Conservation (phyloP, 164 flowering plant genomes). For the Vitis amurensis region DNA sequence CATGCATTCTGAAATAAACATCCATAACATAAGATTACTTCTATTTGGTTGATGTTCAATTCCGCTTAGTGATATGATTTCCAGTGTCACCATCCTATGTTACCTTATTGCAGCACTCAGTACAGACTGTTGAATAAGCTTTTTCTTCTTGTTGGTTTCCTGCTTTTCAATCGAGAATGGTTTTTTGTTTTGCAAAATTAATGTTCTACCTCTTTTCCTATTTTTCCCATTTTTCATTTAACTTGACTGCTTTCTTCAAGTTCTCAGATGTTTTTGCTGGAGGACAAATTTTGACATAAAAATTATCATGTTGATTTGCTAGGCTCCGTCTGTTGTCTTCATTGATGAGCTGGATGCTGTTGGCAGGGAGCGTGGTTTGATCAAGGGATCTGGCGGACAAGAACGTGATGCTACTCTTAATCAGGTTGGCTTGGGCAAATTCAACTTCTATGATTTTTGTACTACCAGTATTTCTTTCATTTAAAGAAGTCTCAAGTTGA, state of each 20-base stretch:
- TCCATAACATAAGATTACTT: neutral
- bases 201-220: no score
- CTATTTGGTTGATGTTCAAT: neutral
- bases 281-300: neutral
- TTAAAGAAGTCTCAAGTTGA: neutral
- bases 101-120: no score
- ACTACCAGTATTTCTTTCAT: neutral
- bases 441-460: neutral
- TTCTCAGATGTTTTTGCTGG: neutral
- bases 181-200: no score
- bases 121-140: no score
- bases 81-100: no score
- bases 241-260: no score
- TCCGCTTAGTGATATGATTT: neutral
- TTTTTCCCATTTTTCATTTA: neutral
- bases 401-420: conserved; percentile 99
- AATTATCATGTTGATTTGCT: conserved; percentile 5
- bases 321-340: conserved; percentile 98
- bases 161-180: no score
- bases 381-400: conserved; percentile 97
- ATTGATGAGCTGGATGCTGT: conserved; percentile 99
- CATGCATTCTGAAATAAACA: neutral
- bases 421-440: conserved; percentile 57
- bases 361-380: conserved; percentile 95
- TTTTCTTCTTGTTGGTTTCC: no score